Conservation (phyloP, 257 asterid genomes). For the Ballota nigra region DNA sequence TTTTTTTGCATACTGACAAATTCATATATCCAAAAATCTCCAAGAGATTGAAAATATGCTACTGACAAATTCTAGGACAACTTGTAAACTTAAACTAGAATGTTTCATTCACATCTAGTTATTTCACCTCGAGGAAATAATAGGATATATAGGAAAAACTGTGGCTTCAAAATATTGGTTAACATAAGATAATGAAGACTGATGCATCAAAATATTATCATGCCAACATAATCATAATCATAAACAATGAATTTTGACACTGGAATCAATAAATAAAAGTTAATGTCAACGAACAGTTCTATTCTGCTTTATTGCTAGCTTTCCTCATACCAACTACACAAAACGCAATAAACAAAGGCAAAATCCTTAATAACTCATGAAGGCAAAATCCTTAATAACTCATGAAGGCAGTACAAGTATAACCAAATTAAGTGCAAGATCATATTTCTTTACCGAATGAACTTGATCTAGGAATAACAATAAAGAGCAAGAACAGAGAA, state of each 20-base stretch:
- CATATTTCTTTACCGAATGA: neutral
- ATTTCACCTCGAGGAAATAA: too few species aligned
- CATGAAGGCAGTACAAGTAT: neutral
- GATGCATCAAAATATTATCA: too few species aligned
- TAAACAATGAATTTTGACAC: neutral
- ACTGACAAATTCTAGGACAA: too few species aligned
- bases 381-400: neutral
- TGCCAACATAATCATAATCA: too few species aligned
- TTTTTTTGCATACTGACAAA: neutral
- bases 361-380: slow-evolving; percentile 5
- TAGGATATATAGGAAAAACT: too few species aligned
- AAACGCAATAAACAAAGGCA: slow-evolving; percentile 17
- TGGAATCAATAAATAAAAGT: neutral
- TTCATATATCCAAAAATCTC: slow-evolving; percentile 1
- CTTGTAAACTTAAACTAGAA: too few species aligned
- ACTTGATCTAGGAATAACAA: too few species aligned
- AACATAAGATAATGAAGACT: too few species aligned
- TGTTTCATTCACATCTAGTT: too few species aligned
- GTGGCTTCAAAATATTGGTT: too few species aligned
- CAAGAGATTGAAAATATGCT: too few species aligned
- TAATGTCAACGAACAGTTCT: neutral
- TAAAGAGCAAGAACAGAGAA: too few species aligned
- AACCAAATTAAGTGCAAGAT: neutral
- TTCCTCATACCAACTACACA: slow-evolving; percentile 84
- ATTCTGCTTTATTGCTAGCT: slow-evolving; percentile 35